Percentiles rank a stretch among this genome's conserved stretches.
These are phyloP conservation scores for Mycena crocata DNA, from an alignment of 768 basidiomycete genomes.

Conservation along the genomic window DNA sequence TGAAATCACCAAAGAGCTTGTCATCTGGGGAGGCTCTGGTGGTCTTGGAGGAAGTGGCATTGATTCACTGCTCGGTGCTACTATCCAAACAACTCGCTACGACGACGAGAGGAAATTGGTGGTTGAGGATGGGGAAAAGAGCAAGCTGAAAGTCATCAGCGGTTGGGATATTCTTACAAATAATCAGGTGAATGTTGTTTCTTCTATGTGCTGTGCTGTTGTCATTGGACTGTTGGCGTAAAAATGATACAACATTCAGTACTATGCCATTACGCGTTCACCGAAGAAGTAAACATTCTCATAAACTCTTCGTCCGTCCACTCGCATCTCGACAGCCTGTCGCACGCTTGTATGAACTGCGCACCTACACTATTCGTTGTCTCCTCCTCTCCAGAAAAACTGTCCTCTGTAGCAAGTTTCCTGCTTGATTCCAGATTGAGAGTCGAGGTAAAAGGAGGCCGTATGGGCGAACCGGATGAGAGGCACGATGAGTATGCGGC, in stretches of 20 bases:
- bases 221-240: slow-evolving; percentile 22
- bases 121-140: slow-evolving; percentile 61
- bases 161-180: slow-evolving; percentile 84
- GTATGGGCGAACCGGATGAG: slow-evolving; percentile 15
- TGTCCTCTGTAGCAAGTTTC: not conserved
- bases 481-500: slow-evolving; percentile 22
- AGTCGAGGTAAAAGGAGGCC: slow-evolving; percentile 21
- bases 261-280: not conserved
- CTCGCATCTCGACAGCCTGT: slow-evolving; percentile 28
- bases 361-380: slow-evolving; percentile 2
- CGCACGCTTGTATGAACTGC: slow-evolving; percentile 20
- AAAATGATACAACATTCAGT: slow-evolving; percentile 9
- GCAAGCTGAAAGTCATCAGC: slow-evolving; percentile 60
- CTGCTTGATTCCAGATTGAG: slow-evolving; percentile 23
- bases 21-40: slow-evolving; percentile 75
- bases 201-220: slow-evolving; percentile 21
- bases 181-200: slow-evolving; percentile 70
- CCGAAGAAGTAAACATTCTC: slow-evolving; percentile 17
- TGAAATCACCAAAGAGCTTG: slow-evolving; percentile 53
- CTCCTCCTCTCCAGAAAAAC: not conserved
- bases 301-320: slow-evolving; percentile 37
- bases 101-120: slow-evolving; percentile 70
- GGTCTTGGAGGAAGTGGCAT: slow-evolving; percentile 85
- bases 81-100: slow-evolving; percentile 84
- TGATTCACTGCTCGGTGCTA: slow-evolving; percentile 90